These are phyloP conservation scores for Sutorius eximius DNA, from an alignment of 1,284 basidiomycete species.

Conservation along the genomic window DNA sequence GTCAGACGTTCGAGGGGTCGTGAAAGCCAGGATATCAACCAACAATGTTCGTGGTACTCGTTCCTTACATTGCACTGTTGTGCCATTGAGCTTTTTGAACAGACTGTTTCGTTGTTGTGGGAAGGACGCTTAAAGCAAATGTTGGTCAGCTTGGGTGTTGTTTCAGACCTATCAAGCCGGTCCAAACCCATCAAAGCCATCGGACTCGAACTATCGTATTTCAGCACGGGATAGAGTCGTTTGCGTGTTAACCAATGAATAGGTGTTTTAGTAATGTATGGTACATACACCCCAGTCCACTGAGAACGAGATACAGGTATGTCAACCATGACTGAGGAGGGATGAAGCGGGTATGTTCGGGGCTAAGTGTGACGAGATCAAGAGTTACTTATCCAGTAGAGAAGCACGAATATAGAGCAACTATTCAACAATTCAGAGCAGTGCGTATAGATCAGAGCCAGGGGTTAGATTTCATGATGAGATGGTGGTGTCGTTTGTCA, in stretches of 20 bases:
- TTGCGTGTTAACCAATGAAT: constrained; percentile 7
- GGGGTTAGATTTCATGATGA: constrained; percentile 19
- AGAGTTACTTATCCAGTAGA: constrained; percentile 24
- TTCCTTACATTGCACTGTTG: not conserved
- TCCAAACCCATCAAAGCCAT: constrained; percentile 84
- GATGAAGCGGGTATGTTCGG: constrained; percentile 25
- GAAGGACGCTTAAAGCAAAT: constrained; percentile 90
- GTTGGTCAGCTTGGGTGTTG: constrained; percentile 85
- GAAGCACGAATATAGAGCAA: constrained; percentile 15
- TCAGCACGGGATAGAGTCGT: constrained; percentile 61
- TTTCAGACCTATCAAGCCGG: constrained; percentile 83
- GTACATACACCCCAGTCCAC: constrained; percentile 20
- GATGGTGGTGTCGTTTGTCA: constrained; percentile 30
- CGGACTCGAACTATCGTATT: constrained; percentile 90
- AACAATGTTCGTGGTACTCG: constrained; percentile 62
- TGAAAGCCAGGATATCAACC: constrained; percentile 88
- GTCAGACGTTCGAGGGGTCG: constrained; percentile 69
- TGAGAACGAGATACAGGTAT: constrained; percentile 26
- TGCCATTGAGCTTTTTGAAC: constrained; percentile 12
- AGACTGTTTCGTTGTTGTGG: constrained; percentile 92
- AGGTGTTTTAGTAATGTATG: constrained; percentile 19
- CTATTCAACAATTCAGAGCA: constrained; percentile 12
- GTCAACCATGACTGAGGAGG: constrained; percentile 15
- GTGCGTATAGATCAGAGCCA: constrained; percentile 13
- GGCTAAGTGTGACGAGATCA: constrained; percentile 16